Evolutionary conservation across 495 filamentous ascomycete species (phyloP).

Genomic region (Penicillium pancosmium): DNA sequence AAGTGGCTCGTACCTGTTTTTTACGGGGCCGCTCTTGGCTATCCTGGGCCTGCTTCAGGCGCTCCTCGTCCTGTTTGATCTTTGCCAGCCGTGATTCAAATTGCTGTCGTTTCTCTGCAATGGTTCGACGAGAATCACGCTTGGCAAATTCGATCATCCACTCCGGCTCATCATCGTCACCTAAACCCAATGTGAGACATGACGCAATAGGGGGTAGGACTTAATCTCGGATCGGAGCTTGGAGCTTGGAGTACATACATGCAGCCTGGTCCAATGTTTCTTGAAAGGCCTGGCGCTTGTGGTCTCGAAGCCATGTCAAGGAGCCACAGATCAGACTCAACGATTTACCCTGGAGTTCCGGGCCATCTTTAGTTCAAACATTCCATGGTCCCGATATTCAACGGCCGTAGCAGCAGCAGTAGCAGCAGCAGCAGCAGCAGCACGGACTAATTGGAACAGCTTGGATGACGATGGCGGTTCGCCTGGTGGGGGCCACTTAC

Average conservation of each 20-base stretch:
- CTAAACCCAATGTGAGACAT: conserved; percentile 11
- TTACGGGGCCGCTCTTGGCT: conserved; percentile 50
- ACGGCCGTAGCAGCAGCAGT: too few species aligned
- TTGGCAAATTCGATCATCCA: conserved; percentile 84
- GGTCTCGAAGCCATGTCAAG: conserved; percentile 88
- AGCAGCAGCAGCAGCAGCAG: neutral
- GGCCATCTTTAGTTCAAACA: too few species aligned
- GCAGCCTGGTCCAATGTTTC: conserved; percentile 42
- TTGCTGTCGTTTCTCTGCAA: conserved; percentile 66
- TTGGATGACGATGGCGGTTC: neutral
- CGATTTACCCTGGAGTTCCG: conserved; percentile 77
- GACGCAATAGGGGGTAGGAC: neutral
- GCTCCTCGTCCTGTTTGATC: conserved; percentile 70
- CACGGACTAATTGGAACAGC: neutral
- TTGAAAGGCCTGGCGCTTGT: conserved; percentile 71
- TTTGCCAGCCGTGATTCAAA: conserved; percentile 70
- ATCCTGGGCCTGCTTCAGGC: conserved; percentile 52
- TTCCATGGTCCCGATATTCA: too few species aligned
- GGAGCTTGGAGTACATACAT: conserved; percentile 27
- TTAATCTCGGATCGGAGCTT: neutral
- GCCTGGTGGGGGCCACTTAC: conserved; percentile 30
- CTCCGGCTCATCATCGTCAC: conserved; percentile 75
- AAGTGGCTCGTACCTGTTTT: conserved; percentile 45
- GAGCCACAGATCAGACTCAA: conserved; percentile 91
- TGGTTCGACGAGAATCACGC: conserved; percentile 65